Evolutionary conservation across 257 asterid genomes (phyloP), one percentile per base, ranked within the genome.

Genomic region (Haberlea rhodopensis): DNA sequence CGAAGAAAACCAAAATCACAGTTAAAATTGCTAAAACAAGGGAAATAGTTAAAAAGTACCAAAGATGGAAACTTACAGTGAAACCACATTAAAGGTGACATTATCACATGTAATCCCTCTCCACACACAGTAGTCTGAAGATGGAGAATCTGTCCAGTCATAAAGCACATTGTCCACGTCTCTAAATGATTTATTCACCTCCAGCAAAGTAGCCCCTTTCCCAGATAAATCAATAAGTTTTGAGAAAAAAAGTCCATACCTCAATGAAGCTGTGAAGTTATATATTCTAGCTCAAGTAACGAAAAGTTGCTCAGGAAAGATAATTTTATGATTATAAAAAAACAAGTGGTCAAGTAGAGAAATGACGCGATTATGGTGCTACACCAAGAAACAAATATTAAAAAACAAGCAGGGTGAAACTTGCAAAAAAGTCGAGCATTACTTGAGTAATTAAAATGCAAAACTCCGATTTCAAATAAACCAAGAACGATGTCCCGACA

Each of bases 61-160:
- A 72, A 63, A 55, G 27, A 3, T 24, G 20, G 37, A 9, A 70
- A 59, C 95, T 82, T 69, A 94, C 99, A 94, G 85, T 24, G 95
- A 87, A 79, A 79, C 80, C 64, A 90, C 91, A 68, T 74, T 83
- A 84, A 90, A 87, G 80, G 97, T 94, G 66, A 79, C 86, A 73
- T 94, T 94, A 71, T 94, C 99, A 74, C 99, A 90, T 1, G 73
- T 51, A 6, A 94, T 82, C 57, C 99, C 97, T 80, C 91, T 86
- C 98, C 98, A 92, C 5, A 45, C 87, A 82, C 99, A 94, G 71
- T 76, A 87, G 69, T 94, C 99, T 3, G 95, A 85, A 57, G 96
- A 84, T 48, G 99, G 88, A 19, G 97, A 68, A 18, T 83, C 82
- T 20, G 85, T 84, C 99, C 99, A 94, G 84, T 94, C 99, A 77